Evolutionary conservation across 768 basidiomycete species (phyloP), one percentile per base, ranked within the genome.

Genomic region (Galerina marginata): DNA sequence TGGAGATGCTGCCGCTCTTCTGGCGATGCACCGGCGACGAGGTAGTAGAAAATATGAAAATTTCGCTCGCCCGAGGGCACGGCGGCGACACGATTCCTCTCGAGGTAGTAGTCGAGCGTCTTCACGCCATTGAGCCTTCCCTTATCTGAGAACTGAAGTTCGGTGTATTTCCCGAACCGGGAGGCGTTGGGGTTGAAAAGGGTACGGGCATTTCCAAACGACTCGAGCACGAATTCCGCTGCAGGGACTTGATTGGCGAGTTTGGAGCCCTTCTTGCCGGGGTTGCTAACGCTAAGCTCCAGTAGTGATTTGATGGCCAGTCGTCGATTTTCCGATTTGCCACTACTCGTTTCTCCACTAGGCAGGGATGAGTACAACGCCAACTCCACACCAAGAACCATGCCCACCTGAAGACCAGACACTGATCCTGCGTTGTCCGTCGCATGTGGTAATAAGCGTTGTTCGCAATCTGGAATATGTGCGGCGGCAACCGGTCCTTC

Each of bases 31-130:
- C 97, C 96, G 0, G 94, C 91, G 59, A 96, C 88, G 68, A 99
- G 86, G 73, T 97, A 97, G 72, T 99, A 98, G 75, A 99, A 97
- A 38, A 96, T 95, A 74, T 99, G 95, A 72, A 99, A 98, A 65
- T 97, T 98, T 10, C 96, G 87, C 74, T 99, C 96, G 56, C 95
- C 95, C 0, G 90, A 92, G 0, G 93, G 92, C 0, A 92, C 86
- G 20, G 87, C 86, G 6, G 93, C 85, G n/a, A 98, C 94, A 9
- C 95, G 88, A 66, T 89, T 92, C 55, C 92, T 82, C 73, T 98
- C 95, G 53, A 99, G 84, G 75, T 96, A 96, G 77, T 99, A 98
- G 71, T 98, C 95, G 63, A 99, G 87, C 0, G 95, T 96, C 75
- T 99, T 99, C 71, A 94, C 80, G 62, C 97, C 97, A 47, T 82